Evolutionary conservation across 108 stramenopile genomes (phyloP).

Genomic region (Nitzschia putrida): DNA sequence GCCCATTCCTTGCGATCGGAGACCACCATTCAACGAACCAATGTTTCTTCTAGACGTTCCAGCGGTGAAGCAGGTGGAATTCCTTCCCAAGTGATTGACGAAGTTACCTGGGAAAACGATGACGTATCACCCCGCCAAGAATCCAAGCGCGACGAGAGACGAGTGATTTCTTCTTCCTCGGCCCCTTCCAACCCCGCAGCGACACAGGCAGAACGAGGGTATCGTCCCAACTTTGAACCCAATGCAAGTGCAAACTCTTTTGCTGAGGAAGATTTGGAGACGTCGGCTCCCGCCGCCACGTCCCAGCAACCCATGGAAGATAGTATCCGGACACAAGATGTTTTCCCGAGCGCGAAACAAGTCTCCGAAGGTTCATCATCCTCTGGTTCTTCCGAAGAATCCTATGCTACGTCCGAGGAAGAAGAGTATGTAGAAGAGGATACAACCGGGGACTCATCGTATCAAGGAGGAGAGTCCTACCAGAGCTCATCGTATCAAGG

Average conservation of each 20-base stretch:
- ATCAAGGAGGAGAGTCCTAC: constrained; percentile 3
- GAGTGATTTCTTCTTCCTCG: too few relatives aligned
- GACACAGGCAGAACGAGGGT: too few relatives aligned
- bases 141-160: too few relatives aligned
- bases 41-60: not conserved
- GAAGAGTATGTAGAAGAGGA: not conserved
- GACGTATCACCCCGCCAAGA: too few relatives aligned
- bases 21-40: constrained; percentile 14
- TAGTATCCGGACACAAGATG: not conserved
- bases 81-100: too few relatives aligned
- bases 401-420: not conserved
- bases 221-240: not conserved
- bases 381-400: not conserved
- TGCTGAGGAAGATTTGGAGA: not conserved
- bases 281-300: too few relatives aligned
- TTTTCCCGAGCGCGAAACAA: not conserved
- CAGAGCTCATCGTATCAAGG: constrained; percentile 19
- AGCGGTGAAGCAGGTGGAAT: not conserved
- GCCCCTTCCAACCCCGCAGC: too few relatives aligned
- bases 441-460: not conserved
- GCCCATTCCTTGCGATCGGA: constrained; percentile 16
- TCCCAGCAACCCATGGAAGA: constrained; percentile 3
- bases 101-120: too few relatives aligned
- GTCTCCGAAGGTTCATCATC: not conserved
- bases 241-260: constrained; percentile 9